Evolutionary conservation across 352 stramenopile species (phyloP).

Genomic region (Phytopythium delawarense): DNA sequence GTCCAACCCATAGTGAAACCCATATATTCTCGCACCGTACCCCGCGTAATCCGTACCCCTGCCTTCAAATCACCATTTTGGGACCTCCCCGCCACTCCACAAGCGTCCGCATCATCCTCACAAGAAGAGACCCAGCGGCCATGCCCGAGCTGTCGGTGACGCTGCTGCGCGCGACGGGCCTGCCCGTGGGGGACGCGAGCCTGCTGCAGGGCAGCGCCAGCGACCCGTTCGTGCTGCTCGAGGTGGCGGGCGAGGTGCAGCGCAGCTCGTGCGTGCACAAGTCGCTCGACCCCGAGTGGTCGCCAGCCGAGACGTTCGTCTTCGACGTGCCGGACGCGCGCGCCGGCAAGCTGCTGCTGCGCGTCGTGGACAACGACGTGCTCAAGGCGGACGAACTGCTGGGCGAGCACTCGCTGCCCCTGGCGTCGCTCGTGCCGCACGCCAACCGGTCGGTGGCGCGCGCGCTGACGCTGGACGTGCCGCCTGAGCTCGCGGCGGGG

Average conservation of each 20-base stretch:
- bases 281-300: constrained; percentile 61
- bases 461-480: constrained; percentile 45
- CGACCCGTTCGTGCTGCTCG: constrained; percentile 70
- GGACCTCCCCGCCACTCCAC: too few relatives aligned
- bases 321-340: constrained; percentile 46
- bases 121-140: not conserved
- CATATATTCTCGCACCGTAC: too few relatives aligned
- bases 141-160: constrained; percentile 72
- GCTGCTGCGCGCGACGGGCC: constrained; percentile 56
- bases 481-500: constrained; percentile 34
- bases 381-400: constrained; percentile 67
- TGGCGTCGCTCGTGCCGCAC: constrained; percentile 44
- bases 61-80: too few relatives aligned
- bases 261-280: constrained; percentile 47
- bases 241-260: constrained; percentile 44
- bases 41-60: too few relatives aligned
- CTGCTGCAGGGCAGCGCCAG: constrained; percentile 47
- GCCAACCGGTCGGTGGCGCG: constrained; percentile 46
- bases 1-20: not conserved
- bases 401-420: constrained; percentile 37
- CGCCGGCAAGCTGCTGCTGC: constrained; percentile 43
- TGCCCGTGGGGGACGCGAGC: constrained; percentile 58
- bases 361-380: constrained; percentile 63
- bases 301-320: constrained; percentile 68
- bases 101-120: too few relatives aligned